Conservation (phyloP, 176 grass and related monocot genomes). For the Cocos nucifera region DNA sequence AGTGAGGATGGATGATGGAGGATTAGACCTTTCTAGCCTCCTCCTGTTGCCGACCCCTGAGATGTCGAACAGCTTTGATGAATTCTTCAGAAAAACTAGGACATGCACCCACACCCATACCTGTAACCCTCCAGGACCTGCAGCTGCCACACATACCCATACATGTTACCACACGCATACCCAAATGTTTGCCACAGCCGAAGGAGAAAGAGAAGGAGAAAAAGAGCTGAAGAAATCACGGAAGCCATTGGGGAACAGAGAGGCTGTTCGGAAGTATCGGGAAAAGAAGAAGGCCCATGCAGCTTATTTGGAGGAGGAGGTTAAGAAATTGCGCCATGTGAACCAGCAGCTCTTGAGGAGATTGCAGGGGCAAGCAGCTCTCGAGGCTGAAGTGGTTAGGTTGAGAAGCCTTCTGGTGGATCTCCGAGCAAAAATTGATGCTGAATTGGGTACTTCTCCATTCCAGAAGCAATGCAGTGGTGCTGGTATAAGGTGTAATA, state of each 20-base stretch:
- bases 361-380: conserved; percentile 47
- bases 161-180: conserved; percentile 81
- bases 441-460: conserved; percentile 40
- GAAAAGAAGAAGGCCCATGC: conserved; percentile 98
- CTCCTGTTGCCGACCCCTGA: conserved; percentile 46
- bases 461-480: conserved; percentile 37
- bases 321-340: conserved; percentile 46
- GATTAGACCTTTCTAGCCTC: conserved; percentile 50
- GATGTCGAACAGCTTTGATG: conserved; percentile 46
- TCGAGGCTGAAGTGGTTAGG: conserved; percentile 67
- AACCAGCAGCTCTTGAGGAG: conserved; percentile 59
- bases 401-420: conserved; percentile 67
- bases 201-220: not conserved
- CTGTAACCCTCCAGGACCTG: conserved; percentile 55
- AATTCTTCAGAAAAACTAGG: conserved; percentile 38
- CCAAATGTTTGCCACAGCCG: conserved; percentile 32
- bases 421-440: conserved; percentile 64
- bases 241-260: conserved; percentile 48
- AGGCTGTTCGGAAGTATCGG: conserved; percentile 89
- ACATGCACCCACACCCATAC: conserved; percentile 82
- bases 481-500: conserved; percentile 19
- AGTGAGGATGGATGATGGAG: conserved; percentile 53
- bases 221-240: conserved; percentile 14
- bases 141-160: conserved; percentile 58
- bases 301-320: conserved; percentile 77